These are phyloP conservation scores for Stemphylium beticola DNA, from an alignment of 2,329 filamentous ascomycete genomes.

Conservation along the genomic window DNA sequence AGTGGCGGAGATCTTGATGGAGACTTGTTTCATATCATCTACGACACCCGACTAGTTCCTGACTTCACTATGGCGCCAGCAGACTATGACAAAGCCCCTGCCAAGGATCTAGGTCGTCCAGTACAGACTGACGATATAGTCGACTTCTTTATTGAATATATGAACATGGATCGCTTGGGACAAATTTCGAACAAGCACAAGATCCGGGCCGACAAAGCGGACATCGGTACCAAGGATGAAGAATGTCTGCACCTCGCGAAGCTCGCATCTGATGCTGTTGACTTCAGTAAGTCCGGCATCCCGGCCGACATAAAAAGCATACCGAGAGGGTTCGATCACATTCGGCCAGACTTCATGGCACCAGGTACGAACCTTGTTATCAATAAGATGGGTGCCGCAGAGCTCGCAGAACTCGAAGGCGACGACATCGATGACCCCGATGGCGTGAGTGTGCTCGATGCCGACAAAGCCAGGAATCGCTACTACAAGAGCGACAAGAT, in stretches of 20 bases:
- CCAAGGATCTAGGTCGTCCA: slow-evolving; percentile 64
- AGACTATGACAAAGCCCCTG: slow-evolving; percentile 67
- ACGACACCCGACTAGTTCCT: slow-evolving; percentile 63
- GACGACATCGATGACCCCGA: slow-evolving; percentile 49
- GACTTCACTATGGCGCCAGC: slow-evolving; percentile 62
- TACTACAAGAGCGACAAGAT: slow-evolving; percentile 74
- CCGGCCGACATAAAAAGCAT: slow-evolving; percentile 22
- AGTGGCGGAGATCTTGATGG: slow-evolving; percentile 86
- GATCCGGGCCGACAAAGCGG: slow-evolving; percentile 48
- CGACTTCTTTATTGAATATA: slow-evolving; percentile 72
- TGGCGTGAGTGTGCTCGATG: slow-evolving; percentile 47
- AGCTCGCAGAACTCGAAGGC: slow-evolving; percentile 28
- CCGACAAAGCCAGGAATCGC: slow-evolving; percentile 50
- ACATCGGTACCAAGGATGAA: slow-evolving; percentile 32
- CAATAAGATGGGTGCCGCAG: slow-evolving; percentile 35
- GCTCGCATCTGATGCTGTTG: slow-evolving; percentile 45
- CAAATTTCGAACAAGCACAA: slow-evolving; percentile 52
- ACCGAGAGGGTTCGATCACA: slow-evolving; percentile 22
- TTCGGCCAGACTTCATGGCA: slow-evolving; percentile 62
- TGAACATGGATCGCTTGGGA: slow-evolving; percentile 53
- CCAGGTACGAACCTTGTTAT: slow-evolving; percentile 51
- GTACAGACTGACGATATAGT: slow-evolving; percentile 73
- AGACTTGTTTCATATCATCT: slow-evolving; percentile 82
- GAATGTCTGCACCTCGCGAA: slow-evolving; percentile 49
- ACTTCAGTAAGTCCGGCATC: slow-evolving; percentile 40